phyloP scores from a whole-genome alignment of 176 grass and related monocot genomes.

The Eleusine coracana region DNA sequence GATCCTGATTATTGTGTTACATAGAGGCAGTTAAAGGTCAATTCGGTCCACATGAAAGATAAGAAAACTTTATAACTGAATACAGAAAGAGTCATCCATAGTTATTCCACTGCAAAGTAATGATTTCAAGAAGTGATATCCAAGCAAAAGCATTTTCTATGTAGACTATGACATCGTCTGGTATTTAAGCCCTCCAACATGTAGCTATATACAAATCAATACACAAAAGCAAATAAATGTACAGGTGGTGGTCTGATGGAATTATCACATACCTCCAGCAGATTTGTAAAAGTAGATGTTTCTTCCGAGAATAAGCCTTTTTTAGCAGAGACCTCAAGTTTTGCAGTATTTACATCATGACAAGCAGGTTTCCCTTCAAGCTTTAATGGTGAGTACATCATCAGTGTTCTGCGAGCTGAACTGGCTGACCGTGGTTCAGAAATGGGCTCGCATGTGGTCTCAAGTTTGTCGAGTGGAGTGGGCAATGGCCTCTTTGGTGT shows the following conservation, averaged over 20 bases:
- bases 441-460: slow-evolving; percentile 42
- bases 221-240: background rate
- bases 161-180: background rate
- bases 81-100: background rate
- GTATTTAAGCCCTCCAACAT: background rate
- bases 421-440: slow-evolving; percentile 63
- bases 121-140: slow-evolving; percentile 13
- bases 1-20: background rate
- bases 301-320: slow-evolving; percentile 51
- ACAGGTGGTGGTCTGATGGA: slow-evolving; percentile 3
- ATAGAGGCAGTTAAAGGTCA: background rate
- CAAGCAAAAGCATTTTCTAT: slow-evolving; percentile 13
- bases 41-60: background rate
- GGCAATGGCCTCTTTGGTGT: slow-evolving; percentile 76
- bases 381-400: slow-evolving; percentile 65
- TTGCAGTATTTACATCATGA: slow-evolving; percentile 23
- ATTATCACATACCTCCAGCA: slow-evolving; percentile 47
- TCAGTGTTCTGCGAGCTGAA: slow-evolving; percentile 79
- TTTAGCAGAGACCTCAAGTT: slow-evolving; percentile 34
- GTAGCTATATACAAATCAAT: background rate
- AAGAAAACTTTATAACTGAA: background rate
- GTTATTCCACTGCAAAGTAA: slow-evolving; percentile 16
- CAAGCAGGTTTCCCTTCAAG: slow-evolving; percentile 35
- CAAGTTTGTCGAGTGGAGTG: slow-evolving; percentile 55
- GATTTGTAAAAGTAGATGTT: slow-evolving; percentile 13